phyloP scores from a whole-genome alignment of 1,284 basidiomycete species.

The Ustilago esculenta region DNA sequence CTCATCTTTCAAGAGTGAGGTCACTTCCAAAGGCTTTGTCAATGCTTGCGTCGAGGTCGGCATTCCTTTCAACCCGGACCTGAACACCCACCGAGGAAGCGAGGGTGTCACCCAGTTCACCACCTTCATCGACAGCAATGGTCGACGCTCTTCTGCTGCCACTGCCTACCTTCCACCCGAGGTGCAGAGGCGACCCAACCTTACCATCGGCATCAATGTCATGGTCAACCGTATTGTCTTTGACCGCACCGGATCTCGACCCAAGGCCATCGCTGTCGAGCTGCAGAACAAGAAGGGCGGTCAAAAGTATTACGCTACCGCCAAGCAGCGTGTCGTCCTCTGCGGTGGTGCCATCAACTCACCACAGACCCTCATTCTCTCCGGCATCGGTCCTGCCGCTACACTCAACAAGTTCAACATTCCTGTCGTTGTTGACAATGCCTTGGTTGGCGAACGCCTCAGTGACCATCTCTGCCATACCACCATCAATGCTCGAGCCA shows the following conservation, averaged over 20 bases:
- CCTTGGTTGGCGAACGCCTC: conserved; percentile 52
- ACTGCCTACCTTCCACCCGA: conserved; percentile 51
- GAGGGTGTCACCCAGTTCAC: conserved; percentile 51
- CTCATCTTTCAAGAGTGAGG: conserved; percentile 42
- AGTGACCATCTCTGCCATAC: conserved; percentile 58
- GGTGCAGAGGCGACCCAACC: conserved; percentile 49
- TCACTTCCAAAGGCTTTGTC: conserved; percentile 50
- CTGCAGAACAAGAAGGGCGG: conserved; percentile 42
- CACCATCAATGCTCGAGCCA: conserved; percentile 28
- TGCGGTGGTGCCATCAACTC: conserved; percentile 57
- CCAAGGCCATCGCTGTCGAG: conserved; percentile 52
- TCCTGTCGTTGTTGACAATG: conserved; percentile 39
- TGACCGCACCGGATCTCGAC: conserved; percentile 39
- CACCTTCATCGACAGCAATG: conserved; percentile 53
- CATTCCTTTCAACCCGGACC: conserved; percentile 47
- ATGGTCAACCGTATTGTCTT: conserved; percentile 52
- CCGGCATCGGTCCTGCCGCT: conserved; percentile 72
- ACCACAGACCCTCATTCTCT: conserved; percentile 76
- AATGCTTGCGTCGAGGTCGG: conserved; percentile 46
- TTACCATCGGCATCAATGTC: conserved; percentile 52
- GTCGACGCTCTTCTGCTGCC: conserved; percentile 50
- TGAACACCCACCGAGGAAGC: conserved; percentile 49
- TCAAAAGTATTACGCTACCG: conserved; percentile 40
- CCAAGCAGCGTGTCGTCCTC: conserved; percentile 71
- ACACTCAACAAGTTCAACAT: conserved; percentile 47